Base-by-base conservation (phyloP, 495 filamentous ascomycete species). In the Hyaloscypha hepaticicola region DNA sequence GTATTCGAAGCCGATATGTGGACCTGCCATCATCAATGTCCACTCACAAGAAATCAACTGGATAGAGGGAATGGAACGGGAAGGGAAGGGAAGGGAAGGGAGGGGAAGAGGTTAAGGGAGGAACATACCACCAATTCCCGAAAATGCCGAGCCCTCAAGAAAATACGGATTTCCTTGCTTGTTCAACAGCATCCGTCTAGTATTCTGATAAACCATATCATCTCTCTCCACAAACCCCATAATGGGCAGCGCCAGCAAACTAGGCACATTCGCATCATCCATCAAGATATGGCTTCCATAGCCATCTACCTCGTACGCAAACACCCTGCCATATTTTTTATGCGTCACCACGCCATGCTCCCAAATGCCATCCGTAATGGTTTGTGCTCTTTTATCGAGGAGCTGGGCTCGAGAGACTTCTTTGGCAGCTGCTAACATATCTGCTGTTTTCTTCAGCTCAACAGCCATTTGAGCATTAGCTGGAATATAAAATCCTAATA, bases 251-350 rank as follows among this genome's bases (percentile, higher is more conserved):
- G 93, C 87, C 1, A 99, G 80, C 11, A 99, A 77, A 0, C 92
- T 96, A 1, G 95, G 95, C 41, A 98, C 84, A 68, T 99, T 99
- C 14, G 95, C 95, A 73, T 99, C 95, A 69, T 99, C 95, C 95
- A 99, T 98, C 31, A 99, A 75, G 57, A 96, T 90, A 5, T 85
- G 82, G 14, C 90, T 93, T 53, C 95, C 96, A 69, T 95, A 99
- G 1, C 95, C 95, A 73, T 99, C 95, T 16, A 98, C 92, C 76
- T 99, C 95, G 72, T 89, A 99, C 6, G 95, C 95, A 73, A 96
- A 99, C 4, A 99, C 95, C 24, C 89, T 79, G 29, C 96, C 96
- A 67, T 88, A 96, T 49, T 83, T 87, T 67, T 87, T 83, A 70
- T 97, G 92, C 3, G 79, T 75, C n/a, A 98, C 88, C 14, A 97